Percentiles rank a stretch among this genome's conserved stretches.
Conservation (phyloP, 176 grass and related monocot genomes). For the Secale cereale region DNA sequence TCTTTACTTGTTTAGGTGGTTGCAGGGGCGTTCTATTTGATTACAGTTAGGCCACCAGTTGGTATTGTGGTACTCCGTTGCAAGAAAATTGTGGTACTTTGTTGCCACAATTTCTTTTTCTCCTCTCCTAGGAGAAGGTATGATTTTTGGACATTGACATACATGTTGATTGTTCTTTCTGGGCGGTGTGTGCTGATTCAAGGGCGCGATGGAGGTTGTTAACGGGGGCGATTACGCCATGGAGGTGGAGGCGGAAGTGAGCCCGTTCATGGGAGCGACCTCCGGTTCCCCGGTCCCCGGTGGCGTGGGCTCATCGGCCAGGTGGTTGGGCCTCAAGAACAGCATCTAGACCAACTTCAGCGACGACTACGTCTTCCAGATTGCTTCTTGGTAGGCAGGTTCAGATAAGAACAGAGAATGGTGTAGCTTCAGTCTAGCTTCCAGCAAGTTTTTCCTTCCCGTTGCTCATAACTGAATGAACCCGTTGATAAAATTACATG, state of each 20-base stretch:
- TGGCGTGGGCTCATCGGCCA: neutral
- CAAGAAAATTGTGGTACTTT: too few relatives aligned
- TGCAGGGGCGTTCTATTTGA: too few relatives aligned
- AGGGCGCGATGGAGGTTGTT: slow-evolving; percentile 25
- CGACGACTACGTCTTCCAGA: slow-evolving; percentile 91
- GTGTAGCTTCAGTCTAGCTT: too few relatives aligned
- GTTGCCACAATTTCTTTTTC: too few relatives aligned
- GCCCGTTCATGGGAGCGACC: too few relatives aligned
- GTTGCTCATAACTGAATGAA: neutral
- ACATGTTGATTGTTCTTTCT: neutral
- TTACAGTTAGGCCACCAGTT: too few relatives aligned
- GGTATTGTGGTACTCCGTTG: too few relatives aligned
- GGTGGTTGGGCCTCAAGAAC: slow-evolving; percentile 62
- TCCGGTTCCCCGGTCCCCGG: neutral
- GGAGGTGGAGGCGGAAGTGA: slow-evolving; percentile 39
- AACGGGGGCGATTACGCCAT: slow-evolving; percentile 8
- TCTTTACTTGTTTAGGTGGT: too few relatives aligned
- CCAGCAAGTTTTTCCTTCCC: too few relatives aligned
- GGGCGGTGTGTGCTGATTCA: neutral
- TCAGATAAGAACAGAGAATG: neutral
- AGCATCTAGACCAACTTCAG: slow-evolving; percentile 89
- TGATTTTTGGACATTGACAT: neutral
- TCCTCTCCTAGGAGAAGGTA: neutral
- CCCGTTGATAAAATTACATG: neutral
- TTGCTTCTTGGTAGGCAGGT: slow-evolving; percentile 60